Conservation (phyloP, 768 basidiomycete genomes). For the Boletus bicolor region DNA sequence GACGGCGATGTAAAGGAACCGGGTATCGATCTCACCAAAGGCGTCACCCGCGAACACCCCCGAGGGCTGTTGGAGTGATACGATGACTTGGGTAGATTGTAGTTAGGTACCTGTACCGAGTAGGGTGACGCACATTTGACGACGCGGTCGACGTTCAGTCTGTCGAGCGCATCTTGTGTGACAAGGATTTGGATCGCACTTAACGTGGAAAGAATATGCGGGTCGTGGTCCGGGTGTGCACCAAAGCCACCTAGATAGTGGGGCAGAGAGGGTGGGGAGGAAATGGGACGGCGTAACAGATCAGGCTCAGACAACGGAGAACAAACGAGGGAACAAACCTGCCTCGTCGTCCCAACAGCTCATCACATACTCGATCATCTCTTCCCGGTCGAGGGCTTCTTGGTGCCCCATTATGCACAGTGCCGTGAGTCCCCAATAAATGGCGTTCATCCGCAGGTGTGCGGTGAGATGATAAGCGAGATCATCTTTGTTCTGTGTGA, state of each 20-base stretch:
- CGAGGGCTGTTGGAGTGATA: conserved; percentile 79
- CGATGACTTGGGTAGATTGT: conserved; percentile 55
- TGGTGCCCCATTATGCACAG: conserved; percentile 73
- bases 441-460: conserved; percentile 91
- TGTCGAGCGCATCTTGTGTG: conserved; percentile 78
- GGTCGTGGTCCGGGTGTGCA: conserved; percentile 91
- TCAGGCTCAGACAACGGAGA: not conserved
- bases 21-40: conserved; percentile 91
- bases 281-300: not conserved
- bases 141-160: conserved; percentile 66
- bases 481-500: conserved; percentile 71
- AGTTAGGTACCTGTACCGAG: not conserved
- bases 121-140: conserved; percentile 56
- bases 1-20: conserved; percentile 88
- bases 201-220: conserved; percentile 80
- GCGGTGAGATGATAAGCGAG: conserved; percentile 86
- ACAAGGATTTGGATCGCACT: conserved; percentile 91
- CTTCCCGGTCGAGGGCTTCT: conserved; percentile 77
- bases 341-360: conserved; percentile 93
- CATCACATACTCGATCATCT: conserved; percentile 87
- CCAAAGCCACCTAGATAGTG: conserved; percentile 74
- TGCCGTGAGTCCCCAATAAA: conserved; percentile 96
- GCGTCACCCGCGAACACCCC: conserved; percentile 88
- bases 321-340: conserved; percentile 41
- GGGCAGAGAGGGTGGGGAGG: not conserved